phyloP scores from a whole-genome alignment of 495 filamentous ascomycete species.

The Podospora australis region DNA sequence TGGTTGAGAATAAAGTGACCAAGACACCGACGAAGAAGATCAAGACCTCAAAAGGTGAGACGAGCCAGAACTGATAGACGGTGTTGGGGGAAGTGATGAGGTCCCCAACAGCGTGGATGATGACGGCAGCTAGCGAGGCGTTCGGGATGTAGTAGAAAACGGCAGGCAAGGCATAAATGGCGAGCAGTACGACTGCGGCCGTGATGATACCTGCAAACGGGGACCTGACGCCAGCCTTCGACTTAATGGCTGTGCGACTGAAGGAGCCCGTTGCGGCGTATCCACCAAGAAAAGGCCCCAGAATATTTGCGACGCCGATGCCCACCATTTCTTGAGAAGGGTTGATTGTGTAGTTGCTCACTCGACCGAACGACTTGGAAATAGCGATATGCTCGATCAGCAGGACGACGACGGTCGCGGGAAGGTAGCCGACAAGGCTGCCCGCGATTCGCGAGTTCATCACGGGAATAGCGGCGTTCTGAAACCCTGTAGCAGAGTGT shows the following conservation, averaged over 20 bases:
- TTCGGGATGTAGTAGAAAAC: slow-evolving; percentile 95
- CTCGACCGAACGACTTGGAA: slow-evolving; percentile 90
- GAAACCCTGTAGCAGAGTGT: slow-evolving; percentile 52
- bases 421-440: slow-evolving; percentile 29
- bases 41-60: slow-evolving; percentile 80
- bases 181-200: slow-evolving; percentile 79
- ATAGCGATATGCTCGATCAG: slow-evolving; percentile 97
- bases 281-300: slow-evolving; percentile 88
- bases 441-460: slow-evolving; percentile 43
- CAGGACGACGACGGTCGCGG: slow-evolving; percentile 70
- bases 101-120: slow-evolving; percentile 96
- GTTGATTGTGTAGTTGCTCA: slow-evolving; percentile 98
- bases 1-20: slow-evolving; percentile 79
- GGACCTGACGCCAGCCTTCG: slow-evolving; percentile 91
- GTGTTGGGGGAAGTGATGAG: slow-evolving; percentile 91
- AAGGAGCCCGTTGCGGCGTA: slow-evolving; percentile 97
- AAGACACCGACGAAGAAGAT: slow-evolving; percentile 95
- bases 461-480: slow-evolving; percentile 68
- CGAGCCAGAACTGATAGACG: slow-evolving; percentile 92
- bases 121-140: slow-evolving; percentile 81
- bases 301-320: slow-evolving; percentile 85
- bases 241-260: slow-evolving; percentile 95
- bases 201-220: slow-evolving; percentile 92
- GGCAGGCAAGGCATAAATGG: slow-evolving; percentile 85
- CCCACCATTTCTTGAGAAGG: slow-evolving; percentile 95